Evolutionary conservation across 305 asterid species (phyloP).

Genomic region (Plantago lanceolata): DNA sequence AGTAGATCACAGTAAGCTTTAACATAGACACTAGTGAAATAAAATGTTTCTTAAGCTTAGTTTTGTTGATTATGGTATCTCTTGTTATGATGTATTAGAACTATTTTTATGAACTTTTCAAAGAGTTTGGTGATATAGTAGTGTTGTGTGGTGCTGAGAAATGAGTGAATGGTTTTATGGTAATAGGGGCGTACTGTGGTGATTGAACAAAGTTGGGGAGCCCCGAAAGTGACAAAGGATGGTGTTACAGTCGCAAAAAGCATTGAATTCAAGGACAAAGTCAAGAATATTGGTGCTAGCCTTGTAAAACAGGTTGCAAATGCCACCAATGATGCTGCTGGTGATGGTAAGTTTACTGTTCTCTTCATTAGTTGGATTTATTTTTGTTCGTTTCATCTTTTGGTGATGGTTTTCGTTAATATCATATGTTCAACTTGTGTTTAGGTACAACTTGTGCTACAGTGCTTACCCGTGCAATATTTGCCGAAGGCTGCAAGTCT

Average conservation of each 20-base stretch:
- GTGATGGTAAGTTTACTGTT: conserved; percentile 48
- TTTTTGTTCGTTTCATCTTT: not conserved
- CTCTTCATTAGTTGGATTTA: no score
- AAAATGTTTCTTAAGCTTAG: no score
- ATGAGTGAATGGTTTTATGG: conserved; percentile 7
- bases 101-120: no score
- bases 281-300: conserved; percentile 63
- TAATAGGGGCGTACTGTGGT: conserved; percentile 58
- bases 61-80: no score
- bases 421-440: not conserved
- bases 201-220: conserved; percentile 71
- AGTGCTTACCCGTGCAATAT: conserved; percentile 63
- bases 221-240: conserved; percentile 69
- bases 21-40: no score
- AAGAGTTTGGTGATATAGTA: no score
- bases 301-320: conserved; percentile 69
- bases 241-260: conserved; percentile 66
- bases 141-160: not conserved
- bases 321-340: conserved; percentile 68
- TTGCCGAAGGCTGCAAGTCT: conserved; percentile 65
- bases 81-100: no score
- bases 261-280: conserved; percentile 52
- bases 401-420: not conserved
- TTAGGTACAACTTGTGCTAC: conserved; percentile 73
- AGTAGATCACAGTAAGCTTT: no score